These are phyloP conservation scores for Teratosphaeria destructans DNA, from an alignment of 2,329 filamentous ascomycete species.

Conservation along the genomic window DNA sequence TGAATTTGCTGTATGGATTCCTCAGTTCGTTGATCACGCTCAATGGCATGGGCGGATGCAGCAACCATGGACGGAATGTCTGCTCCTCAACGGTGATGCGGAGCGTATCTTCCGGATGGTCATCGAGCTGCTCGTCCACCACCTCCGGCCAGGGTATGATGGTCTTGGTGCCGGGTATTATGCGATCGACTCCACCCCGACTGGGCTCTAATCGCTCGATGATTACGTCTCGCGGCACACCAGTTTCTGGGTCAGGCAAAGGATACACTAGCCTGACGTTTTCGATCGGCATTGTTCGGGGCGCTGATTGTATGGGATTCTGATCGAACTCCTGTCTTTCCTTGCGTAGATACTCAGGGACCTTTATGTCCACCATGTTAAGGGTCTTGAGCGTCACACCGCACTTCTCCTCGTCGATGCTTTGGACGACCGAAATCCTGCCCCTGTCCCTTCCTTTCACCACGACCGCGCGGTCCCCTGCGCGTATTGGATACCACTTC, in stretches of 20 bases:
- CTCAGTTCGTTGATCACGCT: conserved; percentile 76
- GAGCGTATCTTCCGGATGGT: conserved; percentile 58
- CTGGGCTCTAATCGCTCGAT: conserved; percentile 55
- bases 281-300: conserved; percentile 45
- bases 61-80: conserved; percentile 69
- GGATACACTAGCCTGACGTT: conserved; percentile 75
- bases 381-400: conserved; percentile 28
- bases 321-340: conserved; percentile 29
- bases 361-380: conserved; percentile 33
- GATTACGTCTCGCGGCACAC: conserved; percentile 60
- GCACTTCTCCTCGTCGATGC: conserved; percentile 35
- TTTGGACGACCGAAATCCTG: conserved; percentile 64
- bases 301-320: conserved; percentile 4
- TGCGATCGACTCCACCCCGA: conserved; percentile 29
- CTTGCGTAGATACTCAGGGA: conserved; percentile 32
- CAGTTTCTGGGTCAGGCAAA: conserved; percentile 55
- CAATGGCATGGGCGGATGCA: conserved; percentile 66
- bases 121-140: conserved; percentile 35
- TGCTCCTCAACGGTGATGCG: conserved; percentile 63
- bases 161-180: conserved; percentile 61
- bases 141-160: conserved; percentile 66
- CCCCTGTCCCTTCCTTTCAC: conserved; percentile 69
- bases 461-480: conserved; percentile 72
- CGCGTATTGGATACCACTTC: conserved; percentile 26
- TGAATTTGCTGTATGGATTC: conserved; percentile 71